Evolutionary conservation across 176 grass and related monocot genomes (phyloP).

Genomic region (Oryza longistaminata): DNA sequence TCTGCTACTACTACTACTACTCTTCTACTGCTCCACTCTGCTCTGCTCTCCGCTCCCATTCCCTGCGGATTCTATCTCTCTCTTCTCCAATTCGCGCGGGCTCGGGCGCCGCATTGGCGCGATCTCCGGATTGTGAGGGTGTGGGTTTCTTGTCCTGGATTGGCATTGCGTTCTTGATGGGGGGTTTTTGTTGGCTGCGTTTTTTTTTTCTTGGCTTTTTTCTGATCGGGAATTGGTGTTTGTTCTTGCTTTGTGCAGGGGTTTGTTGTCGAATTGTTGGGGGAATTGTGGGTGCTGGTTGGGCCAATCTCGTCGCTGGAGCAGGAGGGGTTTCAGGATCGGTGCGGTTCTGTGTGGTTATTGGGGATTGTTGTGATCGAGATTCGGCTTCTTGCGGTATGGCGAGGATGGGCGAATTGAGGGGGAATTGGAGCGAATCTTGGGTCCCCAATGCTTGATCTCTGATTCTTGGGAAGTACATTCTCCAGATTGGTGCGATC

Average conservation of each 20-base stretch:
- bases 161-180: background rate
- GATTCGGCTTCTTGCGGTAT: background rate
- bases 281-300: background rate
- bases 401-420: background rate
- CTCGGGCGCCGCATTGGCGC: background rate
- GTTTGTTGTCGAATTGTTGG: background rate
- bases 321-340: background rate
- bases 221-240: constrained; percentile 26
- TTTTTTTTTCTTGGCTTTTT: background rate
- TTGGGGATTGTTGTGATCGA: background rate
- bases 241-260: background rate
- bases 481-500: constrained; percentile 1
- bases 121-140: constrained; percentile 18
- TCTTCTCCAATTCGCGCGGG: constrained; percentile 1
- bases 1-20: background rate
- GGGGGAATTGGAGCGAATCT: constrained; percentile 18
- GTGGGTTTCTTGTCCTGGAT: background rate
- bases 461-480: constrained; percentile 17
- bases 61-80: background rate
- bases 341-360: background rate
- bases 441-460: constrained; percentile 27
- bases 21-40: background rate
- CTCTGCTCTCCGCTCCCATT: background rate
- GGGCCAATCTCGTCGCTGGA: background rate
- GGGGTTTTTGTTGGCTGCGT: background rate